Conservation (phyloP, 225 moss, liverwort and hornwort genomes). For the Sphagnum contortum region DNA sequence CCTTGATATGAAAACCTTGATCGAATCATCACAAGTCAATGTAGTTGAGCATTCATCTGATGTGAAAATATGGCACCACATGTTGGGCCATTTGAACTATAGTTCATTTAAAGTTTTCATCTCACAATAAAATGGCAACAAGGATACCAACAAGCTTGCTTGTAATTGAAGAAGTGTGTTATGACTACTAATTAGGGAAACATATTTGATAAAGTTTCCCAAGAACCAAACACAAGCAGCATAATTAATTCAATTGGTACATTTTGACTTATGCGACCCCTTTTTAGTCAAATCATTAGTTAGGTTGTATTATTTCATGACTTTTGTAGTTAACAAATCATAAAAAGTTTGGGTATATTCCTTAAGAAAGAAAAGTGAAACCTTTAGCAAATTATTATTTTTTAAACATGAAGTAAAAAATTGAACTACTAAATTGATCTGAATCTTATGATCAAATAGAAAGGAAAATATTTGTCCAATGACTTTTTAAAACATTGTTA, state of each 20-base stretch:
- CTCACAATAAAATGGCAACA: no score
- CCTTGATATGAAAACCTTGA: no score
- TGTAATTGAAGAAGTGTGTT: no score
- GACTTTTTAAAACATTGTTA: background rate
- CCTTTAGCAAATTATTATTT: background rate
- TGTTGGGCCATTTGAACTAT: no score
- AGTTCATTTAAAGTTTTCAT: no score
- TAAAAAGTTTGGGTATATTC: background rate
- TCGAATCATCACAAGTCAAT: no score
- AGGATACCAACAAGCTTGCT: no score
- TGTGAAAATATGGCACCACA: no score
- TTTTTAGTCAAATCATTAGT: background rate
- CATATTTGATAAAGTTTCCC: background rate
- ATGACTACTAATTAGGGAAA: background rate
- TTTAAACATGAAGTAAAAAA: background rate
- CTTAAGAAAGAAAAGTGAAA: background rate
- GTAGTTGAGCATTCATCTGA: no score
- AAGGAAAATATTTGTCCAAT: background rate
- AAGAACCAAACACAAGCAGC: background rate
- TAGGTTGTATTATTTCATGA: background rate
- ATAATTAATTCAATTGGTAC: background rate
- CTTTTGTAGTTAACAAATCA: background rate
- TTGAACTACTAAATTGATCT: background rate
- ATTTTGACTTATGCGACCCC: background rate
- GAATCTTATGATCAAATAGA: background rate